Conservation (phyloP, 805 yeast genomes). For the Candida caryicola region DNA sequence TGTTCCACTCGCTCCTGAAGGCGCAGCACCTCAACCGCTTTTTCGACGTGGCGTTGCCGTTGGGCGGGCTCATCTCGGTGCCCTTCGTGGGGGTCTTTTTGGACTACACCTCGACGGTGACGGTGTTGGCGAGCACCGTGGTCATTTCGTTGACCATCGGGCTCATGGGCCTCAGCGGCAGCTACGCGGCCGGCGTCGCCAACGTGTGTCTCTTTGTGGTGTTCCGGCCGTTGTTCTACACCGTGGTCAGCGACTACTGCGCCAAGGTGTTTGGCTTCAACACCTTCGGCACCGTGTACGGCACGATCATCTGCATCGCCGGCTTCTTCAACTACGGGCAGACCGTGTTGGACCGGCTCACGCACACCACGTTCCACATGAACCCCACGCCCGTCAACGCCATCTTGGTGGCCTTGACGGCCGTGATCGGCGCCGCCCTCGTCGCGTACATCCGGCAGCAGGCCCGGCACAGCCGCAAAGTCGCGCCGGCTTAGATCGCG, state of each 20-base stretch:
- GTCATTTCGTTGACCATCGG: constrained; percentile 46
- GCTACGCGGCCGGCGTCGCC: constrained; percentile 39
- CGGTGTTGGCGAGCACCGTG: constrained; percentile 41
- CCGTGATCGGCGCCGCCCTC: constrained; percentile 42
- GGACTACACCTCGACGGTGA: constrained; percentile 47
- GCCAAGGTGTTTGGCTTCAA: constrained; percentile 64
- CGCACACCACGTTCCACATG: constrained; percentile 53
- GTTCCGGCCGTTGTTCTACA: constrained; percentile 57
- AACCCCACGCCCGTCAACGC: constrained; percentile 53
- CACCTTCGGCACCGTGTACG: constrained; percentile 58
- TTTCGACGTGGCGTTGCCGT: constrained; percentile 53
- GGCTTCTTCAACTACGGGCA: constrained; percentile 52
- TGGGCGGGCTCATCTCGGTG: constrained; percentile 54
- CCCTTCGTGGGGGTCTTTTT: constrained; percentile 53
- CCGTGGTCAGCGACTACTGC: constrained; percentile 55
- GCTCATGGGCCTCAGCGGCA: constrained; percentile 44
- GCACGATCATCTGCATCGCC: constrained; percentile 52
- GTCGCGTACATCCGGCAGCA: constrained; percentile 34
- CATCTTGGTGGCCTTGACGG: constrained; percentile 37
- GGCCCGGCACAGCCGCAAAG: too few relatives aligned
- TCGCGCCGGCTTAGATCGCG: too few relatives aligned
- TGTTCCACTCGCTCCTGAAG: constrained; percentile 35
- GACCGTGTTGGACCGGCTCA: constrained; percentile 43
- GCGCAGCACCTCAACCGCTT: constrained; percentile 45
- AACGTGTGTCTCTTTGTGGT: constrained; percentile 49